Percentiles rank a stretch among this genome's conserved stretches.
These are phyloP conservation scores for Angomonas ambiguus DNA, from an alignment of 208 protist species.

Conservation along the genomic window DNA sequence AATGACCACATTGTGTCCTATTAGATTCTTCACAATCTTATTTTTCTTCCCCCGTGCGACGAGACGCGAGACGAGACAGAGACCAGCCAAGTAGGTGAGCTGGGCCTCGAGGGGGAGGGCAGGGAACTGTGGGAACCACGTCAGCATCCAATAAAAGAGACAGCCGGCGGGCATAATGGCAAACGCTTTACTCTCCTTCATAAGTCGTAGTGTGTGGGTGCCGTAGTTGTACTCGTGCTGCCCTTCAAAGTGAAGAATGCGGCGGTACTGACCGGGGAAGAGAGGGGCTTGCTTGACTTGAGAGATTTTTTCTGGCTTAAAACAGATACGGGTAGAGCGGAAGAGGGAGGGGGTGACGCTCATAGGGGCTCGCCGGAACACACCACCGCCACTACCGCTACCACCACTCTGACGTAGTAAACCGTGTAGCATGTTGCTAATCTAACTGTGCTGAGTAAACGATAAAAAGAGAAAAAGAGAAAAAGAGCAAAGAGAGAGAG, in stretches of 20 bases:
- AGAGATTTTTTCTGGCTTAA: constrained; percentile 30
- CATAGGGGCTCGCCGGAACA: background rate
- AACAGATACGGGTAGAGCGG: background rate
- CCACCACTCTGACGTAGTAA: too few relatives aligned
- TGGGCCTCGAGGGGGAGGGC: constrained; percentile 34
- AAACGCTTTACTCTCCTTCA: constrained; percentile 47
- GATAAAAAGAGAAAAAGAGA: background rate
- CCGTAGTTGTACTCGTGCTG: constrained; percentile 75
- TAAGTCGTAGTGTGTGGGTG: constrained; percentile 55
- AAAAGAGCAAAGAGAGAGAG: background rate
- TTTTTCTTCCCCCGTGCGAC: constrained; percentile 43
- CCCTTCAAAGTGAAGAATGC: constrained; percentile 64
- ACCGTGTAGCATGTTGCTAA: too few relatives aligned
- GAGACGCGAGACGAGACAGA: constrained; percentile 34
- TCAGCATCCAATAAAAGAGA: constrained; percentile 36
- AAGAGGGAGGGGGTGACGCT: background rate
- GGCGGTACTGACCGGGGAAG: constrained; percentile 50
- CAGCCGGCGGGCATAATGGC: constrained; percentile 51
- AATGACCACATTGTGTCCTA: constrained; percentile 47
- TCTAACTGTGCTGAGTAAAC: too few relatives aligned
- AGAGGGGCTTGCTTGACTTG: constrained; percentile 60
- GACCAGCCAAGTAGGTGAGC: constrained; percentile 27
- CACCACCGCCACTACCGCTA: too few relatives aligned
- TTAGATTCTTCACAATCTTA: constrained; percentile 34
- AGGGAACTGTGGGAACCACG: constrained; percentile 23